Evolutionary conservation across 1,139 yeast species (phyloP).

Genomic region (Candida dubliniensis): DNA sequence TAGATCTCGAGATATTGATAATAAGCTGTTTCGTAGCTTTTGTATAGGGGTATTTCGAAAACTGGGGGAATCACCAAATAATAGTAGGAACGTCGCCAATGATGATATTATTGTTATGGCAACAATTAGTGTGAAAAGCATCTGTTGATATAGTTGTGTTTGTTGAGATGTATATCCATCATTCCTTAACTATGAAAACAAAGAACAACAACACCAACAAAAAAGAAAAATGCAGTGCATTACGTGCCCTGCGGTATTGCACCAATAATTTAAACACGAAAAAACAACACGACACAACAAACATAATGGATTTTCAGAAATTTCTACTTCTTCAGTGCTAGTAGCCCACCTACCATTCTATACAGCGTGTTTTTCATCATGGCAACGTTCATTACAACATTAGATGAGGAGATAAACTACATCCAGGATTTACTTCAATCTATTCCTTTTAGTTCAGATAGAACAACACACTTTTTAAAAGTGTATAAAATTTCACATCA

Average conservation of each 20-base stretch:
- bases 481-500: slow-evolving; percentile 34
- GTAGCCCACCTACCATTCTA: too few relatives aligned
- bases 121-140: slow-evolving; percentile 12
- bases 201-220: too few relatives aligned
- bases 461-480: slow-evolving; percentile 25
- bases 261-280: too few relatives aligned
- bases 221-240: too few relatives aligned
- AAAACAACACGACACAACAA: too few relatives aligned
- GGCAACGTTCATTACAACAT: slow-evolving; percentile 16
- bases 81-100: slow-evolving; percentile 20
- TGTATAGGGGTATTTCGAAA: slow-evolving; percentile 38
- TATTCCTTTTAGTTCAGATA: slow-evolving; percentile 34
- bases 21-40: slow-evolving; percentile 16
- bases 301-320: too few relatives aligned
- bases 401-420: slow-evolving; percentile 30
- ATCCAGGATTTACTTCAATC: slow-evolving; percentile 32
- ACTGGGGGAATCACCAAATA: slow-evolving; percentile 58
- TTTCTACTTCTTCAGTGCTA: too few relatives aligned
- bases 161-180: too few relatives aligned
- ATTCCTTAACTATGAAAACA: too few relatives aligned
- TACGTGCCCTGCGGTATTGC: too few relatives aligned
- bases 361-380: slow-evolving; percentile 1
- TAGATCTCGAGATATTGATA: slow-evolving; percentile 6
- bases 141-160: neutral
- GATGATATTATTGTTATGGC: slow-evolving; percentile 10